phyloP scores from a whole-genome alignment of 371 early-diverging fungal genomes.

The Mucor lusitanicus region DNA sequence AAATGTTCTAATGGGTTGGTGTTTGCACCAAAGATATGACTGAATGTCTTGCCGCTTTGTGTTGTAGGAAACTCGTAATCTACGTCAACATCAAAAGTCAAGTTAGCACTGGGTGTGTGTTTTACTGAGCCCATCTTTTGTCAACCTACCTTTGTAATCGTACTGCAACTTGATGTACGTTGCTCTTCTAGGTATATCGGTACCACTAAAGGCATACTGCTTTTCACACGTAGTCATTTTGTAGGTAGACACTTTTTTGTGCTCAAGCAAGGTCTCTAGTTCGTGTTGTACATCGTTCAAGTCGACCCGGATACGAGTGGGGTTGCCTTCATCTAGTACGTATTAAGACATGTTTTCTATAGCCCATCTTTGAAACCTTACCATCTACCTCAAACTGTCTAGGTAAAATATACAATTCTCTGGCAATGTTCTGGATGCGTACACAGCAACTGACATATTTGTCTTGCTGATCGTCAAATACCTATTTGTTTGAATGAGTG shows the following conservation, averaged over 20 bases:
- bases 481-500: background rate
- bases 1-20: slow-evolving; percentile 89
- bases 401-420: slow-evolving; percentile 90
- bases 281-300: slow-evolving; percentile 76
- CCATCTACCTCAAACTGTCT: slow-evolving; percentile 56
- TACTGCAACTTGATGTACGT: slow-evolving; percentile 89
- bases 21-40: slow-evolving; percentile 85
- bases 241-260: slow-evolving; percentile 57
- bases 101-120: background rate
- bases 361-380: too few relatives aligned
- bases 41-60: slow-evolving; percentile 79
- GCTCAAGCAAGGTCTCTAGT: slow-evolving; percentile 58
- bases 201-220: slow-evolving; percentile 91
- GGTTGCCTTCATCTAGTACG: slow-evolving; percentile 44
- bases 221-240: slow-evolving; percentile 65
- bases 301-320: slow-evolving; percentile 59
- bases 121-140: background rate
- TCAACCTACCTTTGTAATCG: slow-evolving; percentile 55
- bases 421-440: slow-evolving; percentile 71
- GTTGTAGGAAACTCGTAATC: slow-evolving; percentile 71
- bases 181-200: slow-evolving; percentile 75
- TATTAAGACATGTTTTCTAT: too few relatives aligned
- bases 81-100: slow-evolving; percentile 18
- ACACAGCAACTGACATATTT: slow-evolving; percentile 81
- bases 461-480: slow-evolving; percentile 23